These are phyloP conservation scores for Alternaria sp. DNA, from an alignment of 2,329 filamentous ascomycete genomes.

Conservation along the genomic window DNA sequence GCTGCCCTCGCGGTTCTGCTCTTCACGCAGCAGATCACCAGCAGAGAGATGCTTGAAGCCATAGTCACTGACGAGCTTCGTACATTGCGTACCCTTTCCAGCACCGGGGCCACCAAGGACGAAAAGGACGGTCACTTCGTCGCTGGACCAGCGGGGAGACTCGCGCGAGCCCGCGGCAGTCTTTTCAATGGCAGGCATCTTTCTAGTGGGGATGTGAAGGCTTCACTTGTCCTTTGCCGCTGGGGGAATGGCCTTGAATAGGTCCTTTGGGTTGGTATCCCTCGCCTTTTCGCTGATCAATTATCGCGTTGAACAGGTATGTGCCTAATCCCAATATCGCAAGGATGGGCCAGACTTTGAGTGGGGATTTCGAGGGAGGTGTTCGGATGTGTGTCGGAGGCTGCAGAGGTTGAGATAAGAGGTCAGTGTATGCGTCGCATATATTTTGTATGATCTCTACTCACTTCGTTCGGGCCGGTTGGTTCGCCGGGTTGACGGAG, in stretches of 20 bases:
- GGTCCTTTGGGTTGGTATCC: slow-evolving; percentile 37
- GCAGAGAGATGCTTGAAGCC: slow-evolving; percentile 93
- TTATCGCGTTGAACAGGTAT: slow-evolving; percentile 55
- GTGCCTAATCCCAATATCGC: slow-evolving; percentile 56
- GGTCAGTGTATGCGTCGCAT: not conserved
- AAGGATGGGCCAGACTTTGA: slow-evolving; percentile 54
- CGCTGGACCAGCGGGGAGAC: slow-evolving; percentile 74
- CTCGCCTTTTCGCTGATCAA: slow-evolving; percentile 53
- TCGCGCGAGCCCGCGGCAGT: slow-evolving; percentile 55
- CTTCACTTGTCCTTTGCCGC: slow-evolving; percentile 28
- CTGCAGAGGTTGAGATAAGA: not conserved
- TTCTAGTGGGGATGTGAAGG: slow-evolving; percentile 40
- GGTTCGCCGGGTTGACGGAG: slow-evolving; percentile 45
- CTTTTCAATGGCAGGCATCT: slow-evolving; percentile 50
- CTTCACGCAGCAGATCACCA: slow-evolving; percentile 89
- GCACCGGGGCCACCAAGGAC: slow-evolving; percentile 95
- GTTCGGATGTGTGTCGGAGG: slow-evolving; percentile 40
- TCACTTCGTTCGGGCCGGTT: slow-evolving; percentile 46
- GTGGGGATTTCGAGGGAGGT: slow-evolving; percentile 48
- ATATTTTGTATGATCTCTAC: not conserved
- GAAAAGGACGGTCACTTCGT: slow-evolving; percentile 90
- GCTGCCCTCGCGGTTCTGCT: slow-evolving; percentile 84
- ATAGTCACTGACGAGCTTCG: slow-evolving; percentile 83
- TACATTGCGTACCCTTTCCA: slow-evolving; percentile 96
- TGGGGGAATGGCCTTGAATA: slow-evolving; percentile 42